Evolutionary conservation across 306 rosid species (phyloP), one percentile per base, ranked within the genome.

Genomic region (Sophora flavescens): DNA sequence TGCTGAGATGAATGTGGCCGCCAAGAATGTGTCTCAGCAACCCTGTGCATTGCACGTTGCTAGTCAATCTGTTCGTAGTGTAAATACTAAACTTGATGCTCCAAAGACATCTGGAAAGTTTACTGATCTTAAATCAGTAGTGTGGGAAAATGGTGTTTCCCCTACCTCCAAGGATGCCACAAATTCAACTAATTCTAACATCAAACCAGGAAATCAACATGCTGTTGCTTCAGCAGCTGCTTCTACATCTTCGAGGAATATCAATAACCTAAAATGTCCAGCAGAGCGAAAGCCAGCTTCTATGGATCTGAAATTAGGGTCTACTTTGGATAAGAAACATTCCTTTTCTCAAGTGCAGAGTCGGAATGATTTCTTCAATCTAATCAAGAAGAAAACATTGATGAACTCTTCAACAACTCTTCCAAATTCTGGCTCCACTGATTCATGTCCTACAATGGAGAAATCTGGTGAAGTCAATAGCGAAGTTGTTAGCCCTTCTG

Each of bases 31-130:
- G 70, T 85, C 71, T 33, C 96, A 86, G 81, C 97, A 85, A 75
- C 82, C 86, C 16, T 60, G 87, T 60, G 53, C 84, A 10, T 76
- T 83, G 72, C 92, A 85, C 63, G 69, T 83, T 56, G 75, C 86
- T 52, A 90, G 68, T 81, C 95, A 89, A 44, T 86, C 93, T 83
- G 74, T 87, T 68, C 96, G 96, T 74, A 78, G 84, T 83, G 93
- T 87, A 72, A 86, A 76, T 84, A 76, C 81, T 68, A 95, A 90
- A 84, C 70, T 85, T 1, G 98, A 95, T 60, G 39, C 87, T 78
- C 85, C 94, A n/a, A 92, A 92, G 91, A 80, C 92, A 74, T 85
- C 97, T 59, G 98, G 98, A 76, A 95, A 95, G 89, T 92, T 87
- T 74, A 92, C 87, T 68, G 98, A 92, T 83, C 95, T 95, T 38